Percentiles rank a stretch among this genome's conserved stretches.
phyloP scores from a whole-genome alignment of 2,329 filamentous ascomycete species.

The Trichophyton benhamiae region DNA sequence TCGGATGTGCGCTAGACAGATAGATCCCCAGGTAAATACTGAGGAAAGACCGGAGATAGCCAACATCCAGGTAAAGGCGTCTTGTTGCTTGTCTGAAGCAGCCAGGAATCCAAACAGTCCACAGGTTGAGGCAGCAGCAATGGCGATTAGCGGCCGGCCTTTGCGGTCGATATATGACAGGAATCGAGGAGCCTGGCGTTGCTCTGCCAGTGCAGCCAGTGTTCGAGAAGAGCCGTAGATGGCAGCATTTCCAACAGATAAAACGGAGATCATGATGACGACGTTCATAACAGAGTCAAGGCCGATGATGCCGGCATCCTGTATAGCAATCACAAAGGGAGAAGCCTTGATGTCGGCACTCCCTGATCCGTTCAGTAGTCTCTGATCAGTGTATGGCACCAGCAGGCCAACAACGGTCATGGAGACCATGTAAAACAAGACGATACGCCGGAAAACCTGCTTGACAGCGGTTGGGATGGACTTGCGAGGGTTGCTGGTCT shows the following conservation, averaged over 20 bases:
- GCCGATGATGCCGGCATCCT: constrained; percentile 66
- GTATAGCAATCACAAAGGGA: constrained; percentile 86
- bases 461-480: constrained; percentile 77
- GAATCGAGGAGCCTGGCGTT: constrained; percentile 65
- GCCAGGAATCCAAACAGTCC: constrained; percentile 71
- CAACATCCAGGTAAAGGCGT: constrained; percentile 69
- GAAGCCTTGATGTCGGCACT: constrained; percentile 40
- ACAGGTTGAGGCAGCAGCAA: constrained; percentile 52
- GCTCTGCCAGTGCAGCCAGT: constrained; percentile 77
- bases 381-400: constrained; percentile 38
- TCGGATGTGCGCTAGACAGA: constrained; percentile 83
- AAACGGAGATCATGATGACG: constrained; percentile 82
- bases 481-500: constrained; percentile 48
- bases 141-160: constrained; percentile 66
- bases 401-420: constrained; percentile 70
- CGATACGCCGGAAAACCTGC: constrained; percentile 91
- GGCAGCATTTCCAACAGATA: constrained; percentile 84
- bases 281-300: constrained; percentile 85
- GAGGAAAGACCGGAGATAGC: constrained; percentile 60
- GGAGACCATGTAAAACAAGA: constrained; percentile 77
- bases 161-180: constrained; percentile 71
- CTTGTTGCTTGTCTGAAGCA: constrained; percentile 46
- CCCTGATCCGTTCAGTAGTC: constrained; percentile 23
- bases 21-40: constrained; percentile 68
- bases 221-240: constrained; percentile 87